Evolutionary conservation across 2,329 filamentous ascomycete species (phyloP), one percentile per base, ranked within the genome.

Genomic region (Grosmannia penicillata): DNA sequence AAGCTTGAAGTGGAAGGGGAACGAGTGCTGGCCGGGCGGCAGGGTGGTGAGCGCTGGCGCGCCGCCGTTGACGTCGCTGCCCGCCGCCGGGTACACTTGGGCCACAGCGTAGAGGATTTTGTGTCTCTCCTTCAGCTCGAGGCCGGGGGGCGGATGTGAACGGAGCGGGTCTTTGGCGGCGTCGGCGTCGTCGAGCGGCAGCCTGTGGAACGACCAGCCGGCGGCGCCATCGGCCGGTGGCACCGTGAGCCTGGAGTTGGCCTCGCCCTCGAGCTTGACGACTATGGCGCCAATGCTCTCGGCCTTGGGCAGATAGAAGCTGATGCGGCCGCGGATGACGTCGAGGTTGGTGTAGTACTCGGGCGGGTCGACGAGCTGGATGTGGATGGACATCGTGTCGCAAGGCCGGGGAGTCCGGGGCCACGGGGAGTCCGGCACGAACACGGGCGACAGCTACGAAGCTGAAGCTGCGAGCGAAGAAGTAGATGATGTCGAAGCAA

Each of bases 201-300:
- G 11, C 15, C 19, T 18, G 28, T 17, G 36, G 17, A 14, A 46
- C 6, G 36, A 28, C 44, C 44, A 46, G 37, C 38, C 42, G 8
- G 33, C 39, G 10, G 33, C 36, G 52, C 63, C 55, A 55, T 61
- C 45, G 51, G 49, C 45, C 48, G 52, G 48, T 49, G 72, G 59
- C 45, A 71, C 54, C 57, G 62, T 55, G 14, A 85, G 59, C 31
- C 78, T 68, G 6, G 82, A 87, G 45, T 69, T 70, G 34, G 76
- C 76, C 59, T 91, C 82, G 48, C 83, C 83, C 53, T 91, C 83
- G 24, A 91, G 72, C 62, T 91, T 91, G 51, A 89, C 82, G 27
- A 84, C 66, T 45, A 91, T 77, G 37, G 75, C 80, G 35, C 74
- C 73, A 36, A 89, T 68, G 40, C 71, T 66, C 55, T 89, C 82